Evolutionary conservation across 352 stramenopile species (phyloP).

Genomic region (Phytophthora nicotianae): DNA sequence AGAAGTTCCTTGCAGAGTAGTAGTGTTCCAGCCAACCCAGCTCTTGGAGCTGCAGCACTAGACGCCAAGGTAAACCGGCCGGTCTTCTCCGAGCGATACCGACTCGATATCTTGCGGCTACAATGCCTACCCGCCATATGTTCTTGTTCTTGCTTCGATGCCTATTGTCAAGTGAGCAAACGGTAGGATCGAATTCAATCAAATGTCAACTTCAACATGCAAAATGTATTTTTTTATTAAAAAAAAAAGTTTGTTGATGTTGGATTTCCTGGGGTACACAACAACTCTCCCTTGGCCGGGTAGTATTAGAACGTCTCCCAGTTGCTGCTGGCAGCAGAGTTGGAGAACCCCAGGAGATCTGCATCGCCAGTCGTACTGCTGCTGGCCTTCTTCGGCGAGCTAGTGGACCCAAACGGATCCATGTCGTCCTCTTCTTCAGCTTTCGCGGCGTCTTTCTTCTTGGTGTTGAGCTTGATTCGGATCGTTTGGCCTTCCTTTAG

Average conservation of each 20-base stretch:
- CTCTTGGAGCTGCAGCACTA: neutral
- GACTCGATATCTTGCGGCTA: neutral
- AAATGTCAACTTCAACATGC: neutral
- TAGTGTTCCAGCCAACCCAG: slow-evolving; percentile 14
- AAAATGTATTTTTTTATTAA: neutral
- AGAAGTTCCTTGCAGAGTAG: slow-evolving; percentile 32
- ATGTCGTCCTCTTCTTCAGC: slow-evolving; percentile 41
- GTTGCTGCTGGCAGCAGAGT: slow-evolving; percentile 33
- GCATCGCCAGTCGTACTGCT: slow-evolving; percentile 20
- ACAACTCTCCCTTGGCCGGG: too few species aligned
- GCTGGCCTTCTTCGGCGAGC: slow-evolving; percentile 31
- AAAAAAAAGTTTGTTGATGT: neutral
- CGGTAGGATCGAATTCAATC: slow-evolving; percentile 8
- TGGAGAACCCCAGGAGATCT: slow-evolving; percentile 50
- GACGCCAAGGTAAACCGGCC: slow-evolving; percentile 6
- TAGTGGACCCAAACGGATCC: slow-evolving; percentile 25
- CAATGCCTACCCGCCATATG: slow-evolving; percentile 17
- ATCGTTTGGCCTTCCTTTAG: slow-evolving; percentile 94
- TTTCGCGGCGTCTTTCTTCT: slow-evolving; percentile 51
- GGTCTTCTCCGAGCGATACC: slow-evolving; percentile 22
- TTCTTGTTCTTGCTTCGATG: neutral
- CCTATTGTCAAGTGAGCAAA: slow-evolving; percentile 7
- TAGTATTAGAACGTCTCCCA: slow-evolving; percentile 64
- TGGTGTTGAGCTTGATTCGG: slow-evolving; percentile 82
- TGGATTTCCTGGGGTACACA: too few species aligned